These are phyloP conservation scores for Claviceps pazoutovae DNA, from an alignment of 2,329 filamentous ascomycete genomes.

Conservation along the genomic window DNA sequence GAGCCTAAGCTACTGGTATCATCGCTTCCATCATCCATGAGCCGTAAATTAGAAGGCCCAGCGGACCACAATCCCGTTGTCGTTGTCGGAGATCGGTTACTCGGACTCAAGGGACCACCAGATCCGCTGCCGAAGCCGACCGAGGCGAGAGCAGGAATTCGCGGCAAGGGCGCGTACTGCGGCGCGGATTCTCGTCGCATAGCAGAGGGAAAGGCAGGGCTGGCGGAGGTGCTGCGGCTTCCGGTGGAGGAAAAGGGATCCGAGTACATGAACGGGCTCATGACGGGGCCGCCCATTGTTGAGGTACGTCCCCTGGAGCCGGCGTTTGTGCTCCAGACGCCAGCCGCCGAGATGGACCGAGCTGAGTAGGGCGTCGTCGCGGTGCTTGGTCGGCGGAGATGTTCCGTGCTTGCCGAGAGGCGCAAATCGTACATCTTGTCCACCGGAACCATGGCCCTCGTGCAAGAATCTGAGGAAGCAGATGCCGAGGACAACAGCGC, in stretches of 20 bases:
- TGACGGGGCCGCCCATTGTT: constrained; percentile 14
- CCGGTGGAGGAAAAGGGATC: constrained; percentile 27
- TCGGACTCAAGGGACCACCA: constrained; percentile 7
- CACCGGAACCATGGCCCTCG: constrained; percentile 27
- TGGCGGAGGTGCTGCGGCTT: constrained; percentile 32
- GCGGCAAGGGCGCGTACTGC: constrained; percentile 11
- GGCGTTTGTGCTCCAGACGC: constrained; percentile 14
- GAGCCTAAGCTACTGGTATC: constrained; percentile 35
- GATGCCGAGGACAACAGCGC: constrained; percentile 17
- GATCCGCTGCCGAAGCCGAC: constrained; percentile 6
- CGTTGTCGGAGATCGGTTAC: constrained; percentile 10
- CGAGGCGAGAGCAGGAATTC: constrained; percentile 7
- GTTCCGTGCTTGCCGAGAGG: constrained; percentile 61
- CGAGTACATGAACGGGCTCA: constrained; percentile 24
- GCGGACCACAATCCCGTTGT: constrained; percentile 21
- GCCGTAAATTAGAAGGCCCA: constrained; percentile 26
- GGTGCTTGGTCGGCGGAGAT: constrained; percentile 36
- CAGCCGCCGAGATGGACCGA: constrained; percentile 19
- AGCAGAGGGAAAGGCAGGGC: constrained; percentile 18
- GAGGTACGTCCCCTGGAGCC: constrained; percentile 23
- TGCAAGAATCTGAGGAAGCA: constrained; percentile 9
- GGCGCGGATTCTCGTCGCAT: constrained; percentile 18
- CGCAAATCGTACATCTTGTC: constrained; percentile 59
- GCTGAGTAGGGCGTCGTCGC: constrained; percentile 21
- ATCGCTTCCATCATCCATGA: constrained; percentile 31